Conservation (phyloP, 768 basidiomycete species). For the Trametes villosa region DNA sequence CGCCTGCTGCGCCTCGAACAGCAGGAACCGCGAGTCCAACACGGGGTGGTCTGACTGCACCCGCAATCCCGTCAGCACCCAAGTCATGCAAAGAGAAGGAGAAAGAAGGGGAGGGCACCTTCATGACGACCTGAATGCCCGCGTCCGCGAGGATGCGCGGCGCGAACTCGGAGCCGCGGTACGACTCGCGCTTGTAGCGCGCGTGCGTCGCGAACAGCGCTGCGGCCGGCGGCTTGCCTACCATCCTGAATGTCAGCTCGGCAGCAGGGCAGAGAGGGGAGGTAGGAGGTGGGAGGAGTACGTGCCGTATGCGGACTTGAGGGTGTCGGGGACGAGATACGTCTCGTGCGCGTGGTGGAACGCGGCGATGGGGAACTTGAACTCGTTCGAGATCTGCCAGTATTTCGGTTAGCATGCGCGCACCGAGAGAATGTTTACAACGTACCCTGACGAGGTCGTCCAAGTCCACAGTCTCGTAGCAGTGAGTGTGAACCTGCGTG, state of each 20-base stretch:
- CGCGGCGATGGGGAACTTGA: conserved; percentile 79
- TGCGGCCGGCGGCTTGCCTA: conserved; percentile 64
- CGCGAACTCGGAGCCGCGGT: conserved; percentile 67
- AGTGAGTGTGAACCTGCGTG: conserved; percentile 55
- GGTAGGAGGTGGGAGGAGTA: background rate
- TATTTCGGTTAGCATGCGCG: background rate
- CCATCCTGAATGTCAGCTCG: too few species aligned
- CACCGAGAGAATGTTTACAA: background rate
- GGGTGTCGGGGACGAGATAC: conserved; percentile 81
- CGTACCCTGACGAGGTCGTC: conserved; percentile 45
- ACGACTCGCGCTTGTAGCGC: conserved; percentile 63
- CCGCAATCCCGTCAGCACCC: background rate
- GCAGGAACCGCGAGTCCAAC: conserved; percentile 53
- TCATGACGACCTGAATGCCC: conserved; percentile 63
- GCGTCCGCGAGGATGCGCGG: conserved; percentile 60
- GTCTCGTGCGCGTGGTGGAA: conserved; percentile 91
- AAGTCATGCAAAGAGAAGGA: too few species aligned
- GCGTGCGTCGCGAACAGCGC: conserved; percentile 85
- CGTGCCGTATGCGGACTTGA: conserved; percentile 69
- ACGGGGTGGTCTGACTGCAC: conserved; percentile 53
- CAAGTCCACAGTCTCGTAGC: conserved; percentile 72
- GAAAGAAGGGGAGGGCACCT: conserved; percentile 39
- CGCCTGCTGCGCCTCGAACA: conserved; percentile 64
- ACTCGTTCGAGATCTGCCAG: conserved; percentile 81
- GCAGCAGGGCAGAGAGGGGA: background rate